A percentile compares a stretch with the other conserved stretches of the same genome.
Evolutionary conservation across 176 grass and related monocot species (phyloP).

Genomic region (Sorghum bicolor): DNA sequence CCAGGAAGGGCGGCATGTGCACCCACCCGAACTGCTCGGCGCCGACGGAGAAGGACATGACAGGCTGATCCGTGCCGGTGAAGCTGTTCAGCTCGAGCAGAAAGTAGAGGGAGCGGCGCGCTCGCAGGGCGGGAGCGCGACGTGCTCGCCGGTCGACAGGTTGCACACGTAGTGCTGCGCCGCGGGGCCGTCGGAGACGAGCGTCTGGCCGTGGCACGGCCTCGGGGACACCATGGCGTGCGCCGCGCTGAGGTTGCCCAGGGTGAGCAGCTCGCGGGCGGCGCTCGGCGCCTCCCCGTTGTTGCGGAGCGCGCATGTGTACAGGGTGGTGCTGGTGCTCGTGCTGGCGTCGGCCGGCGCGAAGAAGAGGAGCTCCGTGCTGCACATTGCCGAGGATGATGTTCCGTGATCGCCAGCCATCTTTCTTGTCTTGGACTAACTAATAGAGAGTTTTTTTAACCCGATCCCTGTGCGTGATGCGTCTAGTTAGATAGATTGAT

Average conservation of each 20-base stretch:
- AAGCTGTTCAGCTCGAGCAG: background rate
- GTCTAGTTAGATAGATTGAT: too few species aligned
- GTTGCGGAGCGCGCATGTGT: too few species aligned
- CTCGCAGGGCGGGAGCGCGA: too few species aligned
- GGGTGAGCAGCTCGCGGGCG: background rate
- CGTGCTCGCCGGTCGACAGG: too few species aligned
- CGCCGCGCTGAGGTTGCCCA: background rate
- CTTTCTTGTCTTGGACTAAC: too few species aligned
- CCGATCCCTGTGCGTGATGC: too few species aligned
- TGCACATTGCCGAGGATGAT: background rate
- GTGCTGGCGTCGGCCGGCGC: too few species aligned
- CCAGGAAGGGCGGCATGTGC: background rate
- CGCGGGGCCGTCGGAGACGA: too few species aligned
- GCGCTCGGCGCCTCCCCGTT: background rate
- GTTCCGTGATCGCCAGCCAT: too few species aligned
- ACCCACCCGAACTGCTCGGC: slow-evolving; percentile 27
- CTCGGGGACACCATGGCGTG: background rate
- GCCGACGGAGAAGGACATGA: slow-evolving; percentile 3
- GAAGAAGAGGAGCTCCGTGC: background rate
- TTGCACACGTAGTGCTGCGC: too few species aligned
- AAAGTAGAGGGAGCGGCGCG: slow-evolving; percentile 9
- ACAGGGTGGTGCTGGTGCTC: too few species aligned
- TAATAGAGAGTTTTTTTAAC: too few species aligned
- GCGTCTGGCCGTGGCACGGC: background rate
- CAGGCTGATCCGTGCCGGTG: background rate